A percentile compares a stretch with the other conserved stretches of the same genome.
Conservation (phyloP, 2,329 filamentous ascomycete species). For the Aurifilum marmelostoma region DNA sequence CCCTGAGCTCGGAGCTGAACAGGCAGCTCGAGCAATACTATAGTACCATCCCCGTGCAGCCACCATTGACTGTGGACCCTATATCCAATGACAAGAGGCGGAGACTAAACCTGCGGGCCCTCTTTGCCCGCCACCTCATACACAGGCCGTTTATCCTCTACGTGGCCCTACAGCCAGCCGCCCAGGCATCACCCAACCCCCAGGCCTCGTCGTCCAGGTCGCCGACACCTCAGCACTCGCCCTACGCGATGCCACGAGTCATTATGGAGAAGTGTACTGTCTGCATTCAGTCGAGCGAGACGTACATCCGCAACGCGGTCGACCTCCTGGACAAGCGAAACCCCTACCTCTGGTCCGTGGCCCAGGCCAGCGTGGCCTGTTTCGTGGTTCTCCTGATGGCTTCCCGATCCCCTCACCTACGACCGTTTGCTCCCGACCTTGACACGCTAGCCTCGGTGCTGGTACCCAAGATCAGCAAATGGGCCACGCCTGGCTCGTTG, state of each 20-base stretch:
- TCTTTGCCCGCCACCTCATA: constrained; percentile 71
- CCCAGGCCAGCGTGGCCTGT: constrained; percentile 41
- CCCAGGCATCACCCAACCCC: constrained; percentile 16
- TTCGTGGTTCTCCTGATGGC: constrained; percentile 41
- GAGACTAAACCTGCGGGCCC: constrained; percentile 74
- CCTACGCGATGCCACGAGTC: constrained; percentile 32
- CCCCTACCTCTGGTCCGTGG: constrained; percentile 44
- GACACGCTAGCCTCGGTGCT: constrained; percentile 36
- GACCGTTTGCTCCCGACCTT: constrained; percentile 37
- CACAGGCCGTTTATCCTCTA: constrained; percentile 60
- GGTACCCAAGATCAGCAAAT: constrained; percentile 36
- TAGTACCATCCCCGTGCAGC: constrained; percentile 46
- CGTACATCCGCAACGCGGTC: constrained; percentile 41
- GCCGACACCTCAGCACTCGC: constrained; percentile 11
- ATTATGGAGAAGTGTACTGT: constrained; percentile 41
- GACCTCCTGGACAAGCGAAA: constrained; percentile 43
- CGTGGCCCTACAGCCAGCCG: constrained; percentile 34
- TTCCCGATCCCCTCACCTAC: constrained; percentile 36
- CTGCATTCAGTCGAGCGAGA: constrained; percentile 42
- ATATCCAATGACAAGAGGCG: constrained; percentile 65
- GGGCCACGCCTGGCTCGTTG: constrained; percentile 40
- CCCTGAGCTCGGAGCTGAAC: constrained; percentile 42
- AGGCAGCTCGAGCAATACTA: constrained; percentile 46
- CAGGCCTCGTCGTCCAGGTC: constrained; percentile 17
- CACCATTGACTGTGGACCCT: constrained; percentile 57